Evolutionary conservation across 2,329 filamentous ascomycete species (phyloP).

Genomic region (Aspergillus ochraceoroseus): DNA sequence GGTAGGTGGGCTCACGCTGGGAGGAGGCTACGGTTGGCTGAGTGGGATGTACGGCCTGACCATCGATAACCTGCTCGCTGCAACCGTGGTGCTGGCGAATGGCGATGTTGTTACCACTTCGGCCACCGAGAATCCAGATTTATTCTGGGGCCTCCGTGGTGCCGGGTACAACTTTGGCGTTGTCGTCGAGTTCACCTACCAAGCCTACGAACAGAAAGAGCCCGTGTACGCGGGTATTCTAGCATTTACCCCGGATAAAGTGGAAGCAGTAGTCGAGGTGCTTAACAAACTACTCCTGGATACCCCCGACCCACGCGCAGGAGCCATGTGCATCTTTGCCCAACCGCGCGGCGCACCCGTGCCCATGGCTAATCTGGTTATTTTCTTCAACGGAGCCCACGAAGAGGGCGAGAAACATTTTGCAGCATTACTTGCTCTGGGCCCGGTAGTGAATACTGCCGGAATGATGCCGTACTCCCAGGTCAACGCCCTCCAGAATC

Average conservation of each 20-base stretch:
- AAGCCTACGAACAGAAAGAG: slow-evolving; percentile 32
- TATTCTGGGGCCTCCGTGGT: slow-evolving; percentile 47
- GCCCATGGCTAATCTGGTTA: slow-evolving; percentile 12
- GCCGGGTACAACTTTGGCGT: slow-evolving; percentile 44
- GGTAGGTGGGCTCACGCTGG: slow-evolving; percentile 54
- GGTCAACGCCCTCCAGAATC: slow-evolving; percentile 41
- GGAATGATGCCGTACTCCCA: slow-evolving; percentile 42
- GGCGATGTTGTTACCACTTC: slow-evolving; percentile 37
- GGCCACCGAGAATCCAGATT: slow-evolving; percentile 41
- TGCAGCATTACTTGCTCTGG: slow-evolving; percentile 36
- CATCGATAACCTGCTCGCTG: slow-evolving; percentile 46
- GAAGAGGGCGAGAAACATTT: slow-evolving; percentile 38
- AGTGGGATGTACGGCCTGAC: slow-evolving; percentile 51
- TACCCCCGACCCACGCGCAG: slow-evolving; percentile 5
- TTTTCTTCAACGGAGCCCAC: slow-evolving; percentile 20
- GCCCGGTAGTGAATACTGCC: slow-evolving; percentile 37
- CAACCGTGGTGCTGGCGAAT: slow-evolving; percentile 37
- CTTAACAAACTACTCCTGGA: slow-evolving; percentile 9
- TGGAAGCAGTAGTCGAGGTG: slow-evolving; percentile 11
- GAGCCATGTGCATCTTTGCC: slow-evolving; percentile 12
- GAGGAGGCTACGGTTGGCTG: slow-evolving; percentile 56
- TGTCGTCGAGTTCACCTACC: slow-evolving; percentile 41
- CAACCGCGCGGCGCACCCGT: slow-evolving; percentile 4
- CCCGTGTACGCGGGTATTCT: slow-evolving; percentile 36
- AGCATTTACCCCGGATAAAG: slow-evolving; percentile 24